These are phyloP conservation scores for Ophiosphaerella herpotricha DNA, from an alignment of 2,329 filamentous ascomycete species.

Conservation along the genomic window DNA sequence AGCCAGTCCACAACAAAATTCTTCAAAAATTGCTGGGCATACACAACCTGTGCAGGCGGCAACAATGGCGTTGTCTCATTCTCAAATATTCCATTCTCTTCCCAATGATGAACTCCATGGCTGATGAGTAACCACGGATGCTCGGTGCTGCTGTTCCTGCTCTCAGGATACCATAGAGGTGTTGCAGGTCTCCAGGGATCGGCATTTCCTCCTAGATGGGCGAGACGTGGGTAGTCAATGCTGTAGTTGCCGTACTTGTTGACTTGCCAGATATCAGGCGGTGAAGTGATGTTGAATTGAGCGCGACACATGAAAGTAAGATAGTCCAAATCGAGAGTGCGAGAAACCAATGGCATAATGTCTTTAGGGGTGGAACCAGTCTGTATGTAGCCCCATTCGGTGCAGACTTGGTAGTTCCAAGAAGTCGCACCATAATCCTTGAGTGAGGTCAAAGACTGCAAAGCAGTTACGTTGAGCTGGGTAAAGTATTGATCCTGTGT, in stretches of 20 bases:
- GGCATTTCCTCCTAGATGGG: constrained; percentile 74
- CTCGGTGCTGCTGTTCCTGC: constrained; percentile 62
- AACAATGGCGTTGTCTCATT: constrained; percentile 64
- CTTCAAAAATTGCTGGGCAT: constrained; percentile 63
- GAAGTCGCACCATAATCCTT: constrained; percentile 33
- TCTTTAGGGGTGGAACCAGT: constrained; percentile 71
- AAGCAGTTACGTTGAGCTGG: constrained; percentile 50
- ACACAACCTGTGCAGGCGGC: constrained; percentile 62
- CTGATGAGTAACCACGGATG: constrained; percentile 76
- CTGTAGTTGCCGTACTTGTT: constrained; percentile 78
- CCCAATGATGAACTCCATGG: constrained; percentile 81
- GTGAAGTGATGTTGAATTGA: constrained; percentile 70
- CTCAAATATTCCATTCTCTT: constrained; percentile 69
- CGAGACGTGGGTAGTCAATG: constrained; percentile 75
- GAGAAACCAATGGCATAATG: constrained; percentile 72
- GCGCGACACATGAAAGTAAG: constrained; percentile 65
- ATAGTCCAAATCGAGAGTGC: constrained; percentile 68
- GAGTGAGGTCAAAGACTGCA: constrained; percentile 21
- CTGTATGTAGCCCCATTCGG: constrained; percentile 74
- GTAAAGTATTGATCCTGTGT: constrained; percentile 59
- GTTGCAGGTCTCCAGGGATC: constrained; percentile 82
- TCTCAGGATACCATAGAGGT: constrained; percentile 67
- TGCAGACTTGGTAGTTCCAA: constrained; percentile 63
- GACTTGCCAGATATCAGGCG: constrained; percentile 67
- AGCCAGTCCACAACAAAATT: constrained; percentile 71